Percentiles rank a stretch among this genome's conserved stretches.
Evolutionary conservation across 1,284 basidiomycete genomes (phyloP).

Genomic region (Ganoderma lingzhi): DNA sequence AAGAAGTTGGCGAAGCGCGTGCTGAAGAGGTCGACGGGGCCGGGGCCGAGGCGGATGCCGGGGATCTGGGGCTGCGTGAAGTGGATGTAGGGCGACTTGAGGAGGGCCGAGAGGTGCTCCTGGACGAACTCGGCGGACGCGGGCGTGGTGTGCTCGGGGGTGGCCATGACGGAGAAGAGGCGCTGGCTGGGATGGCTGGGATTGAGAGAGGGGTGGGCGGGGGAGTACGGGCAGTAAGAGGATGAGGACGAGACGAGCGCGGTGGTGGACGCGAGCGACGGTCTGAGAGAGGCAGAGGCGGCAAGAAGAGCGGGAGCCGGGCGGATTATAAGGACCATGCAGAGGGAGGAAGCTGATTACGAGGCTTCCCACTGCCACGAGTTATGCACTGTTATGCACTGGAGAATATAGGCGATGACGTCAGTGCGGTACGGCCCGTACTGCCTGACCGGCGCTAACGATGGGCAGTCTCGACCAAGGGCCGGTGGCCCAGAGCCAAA

Average conservation of each 20-base stretch:
- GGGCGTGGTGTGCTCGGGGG: slow-evolving; percentile 14
- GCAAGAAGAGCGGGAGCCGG: neutral
- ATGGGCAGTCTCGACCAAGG: too few relatives aligned
- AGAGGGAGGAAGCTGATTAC: neutral
- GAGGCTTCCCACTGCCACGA: neutral
- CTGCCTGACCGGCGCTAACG: neutral
- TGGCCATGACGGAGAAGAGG: slow-evolving; percentile 9
- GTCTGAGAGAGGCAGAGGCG: neutral
- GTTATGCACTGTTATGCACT: neutral
- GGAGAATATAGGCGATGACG: neutral
- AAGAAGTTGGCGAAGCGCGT: slow-evolving; percentile 41
- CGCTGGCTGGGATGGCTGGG: neutral
- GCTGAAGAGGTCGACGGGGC: slow-evolving; percentile 44
- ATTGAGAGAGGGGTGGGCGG: neutral
- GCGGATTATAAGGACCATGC: slow-evolving; percentile 5
- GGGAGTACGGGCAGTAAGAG: neutral
- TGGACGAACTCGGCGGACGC: slow-evolving; percentile 38
- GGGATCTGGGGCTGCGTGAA: slow-evolving; percentile 32
- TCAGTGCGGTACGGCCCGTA: neutral
- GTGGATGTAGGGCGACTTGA: slow-evolving; percentile 43
- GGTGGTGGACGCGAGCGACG: neutral
- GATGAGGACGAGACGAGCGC: neutral
- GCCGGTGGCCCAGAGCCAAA: too few relatives aligned
- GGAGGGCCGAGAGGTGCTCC: slow-evolving; percentile 36
- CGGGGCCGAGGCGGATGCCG: slow-evolving; percentile 38